These are phyloP conservation scores for Rhododendron williamsianum DNA, from an alignment of 148 eudicot genomes.

Conservation along the genomic window DNA sequence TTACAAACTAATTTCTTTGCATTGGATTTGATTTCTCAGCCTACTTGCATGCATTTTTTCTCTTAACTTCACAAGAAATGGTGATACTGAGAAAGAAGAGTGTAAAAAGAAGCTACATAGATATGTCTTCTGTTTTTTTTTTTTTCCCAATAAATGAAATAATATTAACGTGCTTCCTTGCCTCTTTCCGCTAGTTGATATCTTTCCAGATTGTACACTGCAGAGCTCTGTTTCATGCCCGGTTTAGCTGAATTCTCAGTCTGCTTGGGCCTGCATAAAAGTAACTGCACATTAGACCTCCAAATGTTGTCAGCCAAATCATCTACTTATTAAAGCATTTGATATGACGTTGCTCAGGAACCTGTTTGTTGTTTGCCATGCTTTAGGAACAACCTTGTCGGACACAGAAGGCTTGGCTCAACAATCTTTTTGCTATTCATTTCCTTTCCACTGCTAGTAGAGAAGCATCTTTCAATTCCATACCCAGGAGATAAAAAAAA, in stretches of 20 bases:
- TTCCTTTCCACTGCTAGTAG: slow-evolving; percentile 26
- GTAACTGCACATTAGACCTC: slow-evolving; percentile 4
- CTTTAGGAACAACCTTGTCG: slow-evolving; percentile 28
- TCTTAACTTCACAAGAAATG: slow-evolving; percentile 27
- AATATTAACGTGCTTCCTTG: slow-evolving; percentile 7
- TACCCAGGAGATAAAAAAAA: background rate
- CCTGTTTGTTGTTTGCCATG: slow-evolving; percentile 37
- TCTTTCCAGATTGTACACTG: slow-evolving; percentile 23
- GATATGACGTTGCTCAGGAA: slow-evolving; percentile 9
- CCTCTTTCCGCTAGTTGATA: slow-evolving; percentile 41
- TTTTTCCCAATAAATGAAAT: background rate
- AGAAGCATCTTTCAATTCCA: background rate
- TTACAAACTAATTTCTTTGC: slow-evolving; percentile 19
- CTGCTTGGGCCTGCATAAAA: slow-evolving; percentile 27
- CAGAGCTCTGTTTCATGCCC: slow-evolving; percentile 17
- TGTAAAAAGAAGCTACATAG: background rate
- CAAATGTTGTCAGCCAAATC: background rate
- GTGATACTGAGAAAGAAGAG: background rate
- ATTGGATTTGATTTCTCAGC: slow-evolving; percentile 24
- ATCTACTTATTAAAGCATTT: slow-evolving; percentile 9
- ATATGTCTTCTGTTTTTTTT: background rate
- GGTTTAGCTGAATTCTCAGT: slow-evolving; percentile 23
- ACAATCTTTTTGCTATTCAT: slow-evolving; percentile 23
- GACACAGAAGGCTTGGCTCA: slow-evolving; percentile 16
- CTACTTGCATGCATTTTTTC: slow-evolving; percentile 32